Conservation (phyloP, 2,329 filamentous ascomycete genomes). For the Aspergillus tamarii region DNA sequence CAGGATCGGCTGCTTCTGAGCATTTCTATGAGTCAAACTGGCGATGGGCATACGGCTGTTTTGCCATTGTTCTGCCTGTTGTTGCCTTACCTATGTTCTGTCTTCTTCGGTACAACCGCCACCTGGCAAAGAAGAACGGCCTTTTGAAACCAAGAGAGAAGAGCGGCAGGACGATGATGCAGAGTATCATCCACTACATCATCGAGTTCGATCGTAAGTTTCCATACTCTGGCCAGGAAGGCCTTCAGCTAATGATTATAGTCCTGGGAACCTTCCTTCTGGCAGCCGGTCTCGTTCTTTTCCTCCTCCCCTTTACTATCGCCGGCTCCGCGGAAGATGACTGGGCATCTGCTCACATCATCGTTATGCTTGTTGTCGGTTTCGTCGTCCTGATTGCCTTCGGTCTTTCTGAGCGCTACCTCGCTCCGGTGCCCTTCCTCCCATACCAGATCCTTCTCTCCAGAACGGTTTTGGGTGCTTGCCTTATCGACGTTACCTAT, state of each 20-base stretch:
- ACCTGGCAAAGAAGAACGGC: slow-evolving; percentile 58
- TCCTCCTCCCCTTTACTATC: slow-evolving; percentile 53
- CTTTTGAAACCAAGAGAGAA: slow-evolving; percentile 44
- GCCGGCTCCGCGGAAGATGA: slow-evolving; percentile 38
- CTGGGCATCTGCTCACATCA: slow-evolving; percentile 50
- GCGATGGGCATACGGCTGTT: slow-evolving; percentile 65
- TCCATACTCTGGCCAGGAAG: neutral
- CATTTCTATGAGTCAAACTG: slow-evolving; percentile 56
- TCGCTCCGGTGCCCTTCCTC: slow-evolving; percentile 42
- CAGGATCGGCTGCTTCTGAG: slow-evolving; percentile 54
- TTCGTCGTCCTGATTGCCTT: slow-evolving; percentile 56
- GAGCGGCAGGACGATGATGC: slow-evolving; percentile 47
- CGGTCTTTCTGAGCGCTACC: slow-evolving; percentile 54
- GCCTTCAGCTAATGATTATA: slow-evolving; percentile 17
- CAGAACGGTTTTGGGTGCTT: slow-evolving; percentile 30
- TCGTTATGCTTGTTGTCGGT: slow-evolving; percentile 57
- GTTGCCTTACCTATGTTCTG: slow-evolving; percentile 58
- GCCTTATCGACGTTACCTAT: slow-evolving; percentile 28
- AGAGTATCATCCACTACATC: slow-evolving; percentile 54
- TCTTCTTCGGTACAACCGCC: slow-evolving; percentile 57
- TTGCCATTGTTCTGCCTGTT: slow-evolving; percentile 61
- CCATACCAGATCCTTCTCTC: slow-evolving; percentile 43
- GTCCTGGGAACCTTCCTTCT: slow-evolving; percentile 62
- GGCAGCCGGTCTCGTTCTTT: slow-evolving; percentile 58
- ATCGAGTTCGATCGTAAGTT: slow-evolving; percentile 60